Percentiles rank a stretch among this genome's conserved stretches.
These are phyloP conservation scores for Torulaspora franciscae DNA, from an alignment of 805 yeast genomes.

Conservation along the genomic window DNA sequence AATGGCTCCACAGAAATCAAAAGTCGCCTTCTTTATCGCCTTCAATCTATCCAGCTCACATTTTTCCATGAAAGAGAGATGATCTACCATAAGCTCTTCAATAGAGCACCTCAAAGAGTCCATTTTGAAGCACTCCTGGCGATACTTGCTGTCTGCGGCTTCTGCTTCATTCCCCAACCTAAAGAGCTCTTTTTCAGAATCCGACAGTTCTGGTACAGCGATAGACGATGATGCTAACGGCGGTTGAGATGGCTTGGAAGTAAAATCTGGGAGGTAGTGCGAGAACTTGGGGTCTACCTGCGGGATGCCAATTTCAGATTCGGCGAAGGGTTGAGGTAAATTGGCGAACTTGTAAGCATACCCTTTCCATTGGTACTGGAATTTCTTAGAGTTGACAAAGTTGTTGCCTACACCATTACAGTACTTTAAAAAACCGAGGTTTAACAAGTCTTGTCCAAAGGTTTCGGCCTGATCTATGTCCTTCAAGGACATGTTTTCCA, in stretches of 20 bases:
- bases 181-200: constrained; percentile 43
- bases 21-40: constrained; percentile 69
- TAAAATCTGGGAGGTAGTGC: constrained; percentile 16
- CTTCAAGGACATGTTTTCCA: constrained; percentile 28
- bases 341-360: constrained; percentile 55
- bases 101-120: constrained; percentile 67
- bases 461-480: constrained; percentile 57
- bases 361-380: constrained; percentile 77
- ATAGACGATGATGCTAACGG: constrained; percentile 7
- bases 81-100: constrained; percentile 70
- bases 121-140: constrained; percentile 48
- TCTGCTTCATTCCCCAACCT: constrained; percentile 54
- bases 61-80: constrained; percentile 69
- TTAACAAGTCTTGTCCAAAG: constrained; percentile 68
- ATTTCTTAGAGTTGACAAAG: constrained; percentile 71
- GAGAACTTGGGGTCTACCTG: constrained; percentile 15
- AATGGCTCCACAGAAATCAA: constrained; percentile 65
- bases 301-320: constrained; percentile 7
- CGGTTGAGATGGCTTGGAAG: constrained; percentile 9
- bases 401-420: constrained; percentile 58
- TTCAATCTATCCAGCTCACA: constrained; percentile 74
- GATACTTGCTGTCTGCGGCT: constrained; percentile 53
- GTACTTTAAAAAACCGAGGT: constrained; percentile 52
- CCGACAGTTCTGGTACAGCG: constrained; percentile 21
- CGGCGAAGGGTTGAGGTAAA: constrained; percentile 24